Evolutionary conservation across 1,284 basidiomycete species (phyloP).

Genomic region (Rhodotorula sp.): DNA sequence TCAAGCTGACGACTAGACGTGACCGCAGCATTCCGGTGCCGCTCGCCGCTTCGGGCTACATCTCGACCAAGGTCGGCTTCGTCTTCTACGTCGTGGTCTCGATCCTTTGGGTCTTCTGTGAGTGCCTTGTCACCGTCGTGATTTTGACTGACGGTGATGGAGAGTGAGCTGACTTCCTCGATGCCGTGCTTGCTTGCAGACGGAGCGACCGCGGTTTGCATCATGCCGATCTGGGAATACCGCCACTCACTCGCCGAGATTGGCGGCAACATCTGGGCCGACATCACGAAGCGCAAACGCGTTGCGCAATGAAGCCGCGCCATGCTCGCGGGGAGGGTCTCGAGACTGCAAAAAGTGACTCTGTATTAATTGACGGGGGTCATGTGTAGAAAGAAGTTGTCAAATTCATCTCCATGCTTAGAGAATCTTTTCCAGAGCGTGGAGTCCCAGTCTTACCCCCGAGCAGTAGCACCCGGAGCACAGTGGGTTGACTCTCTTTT

Average conservation of each 20-base stretch:
- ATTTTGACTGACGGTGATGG: too few relatives aligned
- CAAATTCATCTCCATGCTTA: too few relatives aligned
- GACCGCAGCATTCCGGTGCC: conserved; percentile 64
- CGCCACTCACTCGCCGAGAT: conserved; percentile 17
- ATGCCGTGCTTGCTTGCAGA: neutral
- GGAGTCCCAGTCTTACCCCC: too few relatives aligned
- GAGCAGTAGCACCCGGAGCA: too few relatives aligned
- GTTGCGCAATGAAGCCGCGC: neutral
- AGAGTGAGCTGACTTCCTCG: neutral
- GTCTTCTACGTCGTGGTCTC: conserved; percentile 61
- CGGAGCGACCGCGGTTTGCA: conserved; percentile 28
- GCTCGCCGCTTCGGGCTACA: conserved; percentile 72
- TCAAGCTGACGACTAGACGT: neutral
- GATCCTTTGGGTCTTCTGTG: conserved; percentile 41
- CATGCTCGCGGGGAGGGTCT: too few relatives aligned
- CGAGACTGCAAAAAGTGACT: too few relatives aligned
- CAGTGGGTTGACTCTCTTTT: too few relatives aligned
- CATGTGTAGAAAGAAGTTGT: too few relatives aligned
- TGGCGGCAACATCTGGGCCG: conserved; percentile 17
- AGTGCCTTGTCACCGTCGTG: neutral
- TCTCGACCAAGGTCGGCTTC: conserved; percentile 67
- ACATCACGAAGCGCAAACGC: conserved; percentile 13
- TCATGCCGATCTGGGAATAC: conserved; percentile 40
- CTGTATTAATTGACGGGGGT: too few relatives aligned
- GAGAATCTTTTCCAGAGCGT: too few relatives aligned